Evolutionary conservation across 768 basidiomycete genomes (phyloP), one percentile per base, ranked within the genome.

Genomic region (Clathrus columnatus): DNA sequence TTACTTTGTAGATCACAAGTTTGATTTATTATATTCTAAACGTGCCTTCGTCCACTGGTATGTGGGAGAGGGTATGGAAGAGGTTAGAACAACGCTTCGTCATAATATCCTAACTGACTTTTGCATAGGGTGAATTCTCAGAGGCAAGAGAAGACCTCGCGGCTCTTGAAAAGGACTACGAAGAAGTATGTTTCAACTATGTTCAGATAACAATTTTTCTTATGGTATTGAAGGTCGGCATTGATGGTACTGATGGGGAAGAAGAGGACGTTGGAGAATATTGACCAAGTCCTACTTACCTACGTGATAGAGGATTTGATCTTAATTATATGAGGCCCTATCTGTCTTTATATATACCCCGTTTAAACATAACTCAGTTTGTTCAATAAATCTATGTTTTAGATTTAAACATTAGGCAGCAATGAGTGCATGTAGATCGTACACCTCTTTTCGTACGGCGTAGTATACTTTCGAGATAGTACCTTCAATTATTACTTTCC

Each of bases 51-150:
- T 88, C 23, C 86, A 89, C 69, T 88, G 91, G 92, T 95, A 94
- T 66, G 94, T 96, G 60, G 94, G 94, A 67, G 94, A 98, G 74
- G 95, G 95, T 77, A 97, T 98, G 95, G 95, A 97, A 69, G 95
- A 98, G 77, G 81, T 75, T 59, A 11, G 27, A 27, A 5, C 10
- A 20, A 10, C 17, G 17, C 11, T 11, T 36, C 36, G 26, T 47
- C 26, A 23, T 16, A 47, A 20, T 47, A 47, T 20, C 46, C 21
- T 47, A 14, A 28, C 16, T 23, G 16, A 47, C 16, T 18, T 4
- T 50, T 49, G 54, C 17, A 64, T 17, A 68, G 76, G 95, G 95
- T 71, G 95, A 98, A 74, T 97, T 97, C 74, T 93, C 91, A 47
- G 94, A 96, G 73, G 95, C 95, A 46, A 87, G 94, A 63, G 95